Conservation (phyloP, 2,329 filamentous ascomycete genomes). For the Alternaria novae-zelandiae region DNA sequence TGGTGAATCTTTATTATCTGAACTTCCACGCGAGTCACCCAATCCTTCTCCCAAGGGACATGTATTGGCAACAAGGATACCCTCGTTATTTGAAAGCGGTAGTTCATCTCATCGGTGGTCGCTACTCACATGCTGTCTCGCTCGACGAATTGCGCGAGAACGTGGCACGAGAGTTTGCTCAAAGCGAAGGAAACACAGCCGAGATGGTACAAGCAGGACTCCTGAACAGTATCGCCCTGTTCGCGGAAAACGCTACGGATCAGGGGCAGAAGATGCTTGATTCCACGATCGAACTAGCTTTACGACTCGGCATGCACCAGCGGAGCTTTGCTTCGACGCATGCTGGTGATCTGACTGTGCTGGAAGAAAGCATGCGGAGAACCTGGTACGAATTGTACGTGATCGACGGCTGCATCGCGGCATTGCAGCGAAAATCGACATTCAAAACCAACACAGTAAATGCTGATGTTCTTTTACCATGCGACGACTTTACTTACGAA, state of each 20-base stretch:
- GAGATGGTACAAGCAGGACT: constrained; percentile 77
- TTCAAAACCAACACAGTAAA: constrained; percentile 69
- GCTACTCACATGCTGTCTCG: constrained; percentile 53
- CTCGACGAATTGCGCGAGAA: constrained; percentile 46
- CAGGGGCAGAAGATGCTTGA: constrained; percentile 69
- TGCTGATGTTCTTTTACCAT: constrained; percentile 74
- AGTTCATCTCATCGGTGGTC: constrained; percentile 59
- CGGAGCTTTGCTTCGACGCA: constrained; percentile 67
- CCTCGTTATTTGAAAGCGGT: constrained; percentile 55
- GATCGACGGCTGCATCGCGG: constrained; percentile 79
- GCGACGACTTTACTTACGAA: constrained; percentile 71
- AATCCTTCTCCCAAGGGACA: constrained; percentile 55
- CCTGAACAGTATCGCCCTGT: constrained; percentile 74
- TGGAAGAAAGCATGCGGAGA: constrained; percentile 80
- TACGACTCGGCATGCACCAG: constrained; percentile 76
- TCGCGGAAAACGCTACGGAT: constrained; percentile 72
- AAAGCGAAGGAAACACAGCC: constrained; percentile 16
- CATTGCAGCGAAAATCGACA: constrained; percentile 72
- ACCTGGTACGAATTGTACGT: constrained; percentile 88
- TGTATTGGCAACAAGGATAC: constrained; percentile 45
- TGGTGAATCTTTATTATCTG: constrained; percentile 59
- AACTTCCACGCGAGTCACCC: constrained; percentile 61
- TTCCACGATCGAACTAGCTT: constrained; percentile 71
- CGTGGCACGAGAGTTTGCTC: constrained; percentile 13
- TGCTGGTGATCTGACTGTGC: constrained; percentile 65